These are phyloP conservation scores for Chrysopogon serrulatus DNA, from an alignment of 176 grass and related monocot species.

Conservation along the genomic window DNA sequence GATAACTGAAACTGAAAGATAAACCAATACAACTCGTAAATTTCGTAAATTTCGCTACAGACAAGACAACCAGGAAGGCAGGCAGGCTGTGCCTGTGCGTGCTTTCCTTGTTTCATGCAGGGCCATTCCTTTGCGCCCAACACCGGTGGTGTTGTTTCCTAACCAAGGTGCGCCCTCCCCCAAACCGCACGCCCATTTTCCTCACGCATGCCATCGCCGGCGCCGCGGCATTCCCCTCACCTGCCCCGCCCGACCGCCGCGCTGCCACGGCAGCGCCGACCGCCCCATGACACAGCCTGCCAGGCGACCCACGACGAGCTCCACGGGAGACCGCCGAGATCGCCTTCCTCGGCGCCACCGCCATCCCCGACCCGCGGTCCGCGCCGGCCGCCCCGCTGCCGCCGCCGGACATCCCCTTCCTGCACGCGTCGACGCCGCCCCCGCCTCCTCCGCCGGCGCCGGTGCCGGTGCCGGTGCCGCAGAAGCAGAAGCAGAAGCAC, in stretches of 20 bases:
- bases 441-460: slow-evolving; percentile 1
- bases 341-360: slow-evolving; percentile 18
- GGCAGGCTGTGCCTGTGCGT: background rate
- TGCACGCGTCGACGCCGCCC: background rate
- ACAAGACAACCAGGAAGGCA: background rate
- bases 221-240: background rate
- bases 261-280: slow-evolving; percentile 18
- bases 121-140: slow-evolving; percentile 5
- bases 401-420: background rate
- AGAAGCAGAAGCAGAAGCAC: background rate
- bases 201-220: slow-evolving; percentile 15
- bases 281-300: slow-evolving; percentile 63
- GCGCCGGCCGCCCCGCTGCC: slow-evolving; percentile 3
- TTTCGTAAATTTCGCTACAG: too few species aligned
- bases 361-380: background rate
- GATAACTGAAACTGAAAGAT: too few species aligned
- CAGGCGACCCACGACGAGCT: background rate
- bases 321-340: slow-evolving; percentile 9
- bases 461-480: background rate
- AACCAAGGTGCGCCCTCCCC: background rate
- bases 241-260: background rate
- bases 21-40: too few species aligned
- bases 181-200: background rate
- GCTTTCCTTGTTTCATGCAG: slow-evolving; percentile 23
- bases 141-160: background rate